Conservation (phyloP, 768 basidiomycete species). For the Russula ochroleuca region DNA sequence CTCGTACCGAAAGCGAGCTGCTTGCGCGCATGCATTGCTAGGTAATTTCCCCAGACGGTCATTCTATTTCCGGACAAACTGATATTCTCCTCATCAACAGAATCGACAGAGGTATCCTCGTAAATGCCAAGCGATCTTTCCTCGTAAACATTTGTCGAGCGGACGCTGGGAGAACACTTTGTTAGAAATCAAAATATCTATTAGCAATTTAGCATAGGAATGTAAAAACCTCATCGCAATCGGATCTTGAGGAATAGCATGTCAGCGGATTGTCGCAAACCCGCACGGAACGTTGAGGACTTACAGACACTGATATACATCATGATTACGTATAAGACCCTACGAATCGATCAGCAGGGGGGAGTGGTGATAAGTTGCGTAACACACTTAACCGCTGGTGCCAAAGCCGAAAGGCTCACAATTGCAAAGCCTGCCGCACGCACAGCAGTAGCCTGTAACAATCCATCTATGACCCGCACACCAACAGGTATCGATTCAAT, state of each 20-base stretch:
- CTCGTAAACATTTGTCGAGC: slow-evolving; percentile 92
- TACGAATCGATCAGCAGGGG: slow-evolving; percentile 33
- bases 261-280: slow-evolving; percentile 11
- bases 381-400: slow-evolving; percentile 84
- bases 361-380: slow-evolving; percentile 1
- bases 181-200: neutral
- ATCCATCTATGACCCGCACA: slow-evolving; percentile 63
- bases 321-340: slow-evolving; percentile 86
- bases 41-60: slow-evolving; percentile 68
- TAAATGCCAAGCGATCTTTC: slow-evolving; percentile 38
- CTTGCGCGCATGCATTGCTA: slow-evolving; percentile 75
- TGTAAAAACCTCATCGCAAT: slow-evolving; percentile 67
- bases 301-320: slow-evolving; percentile 86
- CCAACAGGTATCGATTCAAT: slow-evolving; percentile 68
- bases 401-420: slow-evolving; percentile 67
- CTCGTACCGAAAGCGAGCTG: slow-evolving; percentile 86
- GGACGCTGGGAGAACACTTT: slow-evolving; percentile 51
- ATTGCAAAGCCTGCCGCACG: slow-evolving; percentile 84
- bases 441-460: slow-evolving; percentile 77
- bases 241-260: slow-evolving; percentile 47
- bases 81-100: slow-evolving; percentile 39
- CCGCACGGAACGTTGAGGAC: slow-evolving; percentile 33
- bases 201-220: neutral
- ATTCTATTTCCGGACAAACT: slow-evolving; percentile 44
- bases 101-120: slow-evolving; percentile 11